Base-by-base conservation (phyloP, 2,329 filamentous ascomycete species). In the Diplodia scrobiculata region DNA sequence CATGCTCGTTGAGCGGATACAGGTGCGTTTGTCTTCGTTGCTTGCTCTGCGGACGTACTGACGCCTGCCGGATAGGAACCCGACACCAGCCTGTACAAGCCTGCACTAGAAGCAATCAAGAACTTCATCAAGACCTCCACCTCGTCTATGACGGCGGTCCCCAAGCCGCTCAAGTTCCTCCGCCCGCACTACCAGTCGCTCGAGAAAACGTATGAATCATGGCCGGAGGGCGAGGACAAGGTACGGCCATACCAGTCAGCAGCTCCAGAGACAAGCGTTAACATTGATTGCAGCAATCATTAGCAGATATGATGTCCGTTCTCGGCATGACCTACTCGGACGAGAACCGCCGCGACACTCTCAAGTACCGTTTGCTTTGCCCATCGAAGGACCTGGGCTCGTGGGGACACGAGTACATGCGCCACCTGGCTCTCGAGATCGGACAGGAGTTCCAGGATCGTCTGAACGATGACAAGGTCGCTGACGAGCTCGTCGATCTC, bases 261-360 rank as follows among this genome's bases (percentile, higher is more conserved):
- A 14, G 25, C 11, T 14, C 11, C 17, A 27, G 17, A 21, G 19
- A n/a, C 53, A 25, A 29, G 32, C 65, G 58, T 71, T 77, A 66
- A 75, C 38, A 1, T 36, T 21, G 10, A 47, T n/a, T 66, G 17
- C 72, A 87, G 84, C 81, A 86, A 76, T 86, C 92, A 3, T 83
- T 99, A 70, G 96, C 95, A 53, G 96, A 99, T 80, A 95, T 97
- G 72, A 84, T 99, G 62, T 99, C 95, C 14, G 95, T 99, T 58
- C 90, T 99, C 72, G 95, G 94, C 68, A 99, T 99, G 95, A 99
- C 95, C 65, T 97, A 94, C 77, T 97, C 94, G 58, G 94, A 98
- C 75, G 95, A 98, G 79, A 92, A 97, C 74, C 89, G 92, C 78
- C 87, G 96, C 79, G 95, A 99, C 78, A 97, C 95, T 59, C 86